phyloP scores from a whole-genome alignment of 495 filamentous ascomycete genomes.

The Daldinia concentrica region DNA sequence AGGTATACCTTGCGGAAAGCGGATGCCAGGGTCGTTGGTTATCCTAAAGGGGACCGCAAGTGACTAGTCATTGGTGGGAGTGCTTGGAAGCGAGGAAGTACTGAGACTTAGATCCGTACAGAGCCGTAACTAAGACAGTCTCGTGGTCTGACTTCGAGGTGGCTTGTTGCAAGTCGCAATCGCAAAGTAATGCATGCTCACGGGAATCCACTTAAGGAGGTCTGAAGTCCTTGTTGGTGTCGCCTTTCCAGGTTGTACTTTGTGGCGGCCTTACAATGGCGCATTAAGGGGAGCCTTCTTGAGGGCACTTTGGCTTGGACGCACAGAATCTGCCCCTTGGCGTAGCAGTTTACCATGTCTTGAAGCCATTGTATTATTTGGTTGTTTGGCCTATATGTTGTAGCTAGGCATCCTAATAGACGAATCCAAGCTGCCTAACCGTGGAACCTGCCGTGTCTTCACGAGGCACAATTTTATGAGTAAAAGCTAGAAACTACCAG shows the following conservation, averaged over 20 bases:
- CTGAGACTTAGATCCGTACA: slow-evolving; percentile 31
- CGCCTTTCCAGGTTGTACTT: slow-evolving; percentile 25
- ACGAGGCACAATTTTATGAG: slow-evolving; percentile 13
- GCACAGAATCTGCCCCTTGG: slow-evolving; percentile 10
- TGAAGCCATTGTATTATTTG: slow-evolving; percentile 26
- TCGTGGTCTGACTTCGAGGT: slow-evolving; percentile 40
- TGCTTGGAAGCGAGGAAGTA: slow-evolving; percentile 40
- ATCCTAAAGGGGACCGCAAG: slow-evolving; percentile 41
- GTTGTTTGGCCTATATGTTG: slow-evolving; percentile 7
- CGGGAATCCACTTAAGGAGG: slow-evolving; percentile 35
- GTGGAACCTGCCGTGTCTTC: slow-evolving; percentile 27
- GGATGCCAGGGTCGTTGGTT: slow-evolving; percentile 37
- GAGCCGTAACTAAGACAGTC: slow-evolving; percentile 32
- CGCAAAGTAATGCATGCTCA: slow-evolving; percentile 37
- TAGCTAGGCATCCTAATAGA: slow-evolving; percentile 11
- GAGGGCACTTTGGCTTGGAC: slow-evolving; percentile 12
- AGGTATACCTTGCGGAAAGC: slow-evolving; percentile 38
- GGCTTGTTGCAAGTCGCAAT: slow-evolving; percentile 19
- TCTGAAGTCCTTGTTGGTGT: slow-evolving; percentile 27
- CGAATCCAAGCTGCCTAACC: slow-evolving; percentile 17
- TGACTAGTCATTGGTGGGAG: slow-evolving; percentile 39
- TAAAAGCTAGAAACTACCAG: slow-evolving; percentile 1
- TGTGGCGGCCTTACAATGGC: slow-evolving; percentile 26
- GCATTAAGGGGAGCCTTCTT: slow-evolving; percentile 18
- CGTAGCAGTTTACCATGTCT: slow-evolving; percentile 28